Percentiles rank a stretch among this genome's conserved stretches.
phyloP scores from a whole-genome alignment of 108 stramenopile species.

The Cyclotella atomus region DNA sequence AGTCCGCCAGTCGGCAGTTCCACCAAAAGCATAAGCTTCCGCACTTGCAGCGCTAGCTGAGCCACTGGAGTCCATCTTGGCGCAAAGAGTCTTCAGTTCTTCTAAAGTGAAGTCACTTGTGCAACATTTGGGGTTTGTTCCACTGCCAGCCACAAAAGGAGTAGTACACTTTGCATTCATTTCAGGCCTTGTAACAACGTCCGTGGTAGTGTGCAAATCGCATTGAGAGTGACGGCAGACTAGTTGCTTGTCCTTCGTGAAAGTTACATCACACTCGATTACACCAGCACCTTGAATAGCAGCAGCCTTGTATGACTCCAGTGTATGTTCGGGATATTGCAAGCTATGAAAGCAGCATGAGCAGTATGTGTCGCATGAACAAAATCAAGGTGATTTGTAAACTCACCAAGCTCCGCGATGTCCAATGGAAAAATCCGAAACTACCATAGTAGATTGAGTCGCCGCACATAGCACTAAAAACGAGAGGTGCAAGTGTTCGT shows the following conservation, averaged over 20 bases:
- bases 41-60: constrained; percentile 47
- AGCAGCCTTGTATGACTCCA: constrained; percentile 58
- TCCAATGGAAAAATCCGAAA: constrained; percentile 72
- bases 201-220: constrained; percentile 77
- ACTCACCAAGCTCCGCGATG: constrained; percentile 85
- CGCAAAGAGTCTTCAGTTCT: constrained; percentile 77
- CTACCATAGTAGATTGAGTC: constrained; percentile 23
- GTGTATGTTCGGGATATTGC: constrained; percentile 70
- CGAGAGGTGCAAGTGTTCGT: neutral
- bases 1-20: constrained; percentile 69
- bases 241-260: constrained; percentile 71
- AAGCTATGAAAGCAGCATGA: no score
- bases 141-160: constrained; percentile 46
- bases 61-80: constrained; percentile 71
- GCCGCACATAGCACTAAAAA: constrained; percentile 51
- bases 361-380: no score
- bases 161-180: constrained; percentile 73
- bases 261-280: constrained; percentile 84
- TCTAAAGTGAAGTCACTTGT: constrained; percentile 73
- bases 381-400: no score
- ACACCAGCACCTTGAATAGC: constrained; percentile 66
- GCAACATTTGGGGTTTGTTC: constrained; percentile 65
- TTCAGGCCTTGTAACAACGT: constrained; percentile 61
- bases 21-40: constrained; percentile 58
- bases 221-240: constrained; percentile 79